Conservation (phyloP, 805 yeast species). For the Lachancea sp. region DNA sequence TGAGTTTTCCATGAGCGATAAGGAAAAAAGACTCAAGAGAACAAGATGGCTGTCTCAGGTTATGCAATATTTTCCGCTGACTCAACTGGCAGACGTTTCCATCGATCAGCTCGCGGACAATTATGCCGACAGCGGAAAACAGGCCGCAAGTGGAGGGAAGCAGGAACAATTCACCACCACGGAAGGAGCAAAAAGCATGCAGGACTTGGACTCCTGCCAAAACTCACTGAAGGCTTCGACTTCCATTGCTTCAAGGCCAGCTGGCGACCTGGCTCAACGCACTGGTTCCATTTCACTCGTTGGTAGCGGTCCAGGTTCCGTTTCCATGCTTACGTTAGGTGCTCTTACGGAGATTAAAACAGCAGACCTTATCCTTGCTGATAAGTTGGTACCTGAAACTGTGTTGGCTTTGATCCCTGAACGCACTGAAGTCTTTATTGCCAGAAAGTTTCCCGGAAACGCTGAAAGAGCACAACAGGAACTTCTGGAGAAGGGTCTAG, state of each 20-base stretch:
- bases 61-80: conserved; percentile 83
- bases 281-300: conserved; percentile 70
- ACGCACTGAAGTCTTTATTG: conserved; percentile 71
- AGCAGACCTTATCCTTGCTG: conserved; percentile 84
- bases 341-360: conserved; percentile 73
- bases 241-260: neutral
- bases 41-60: conserved; percentile 83
- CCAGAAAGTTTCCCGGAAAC: conserved; percentile 92
- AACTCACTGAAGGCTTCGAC: neutral
- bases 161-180: neutral
- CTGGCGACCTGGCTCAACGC: neutral
- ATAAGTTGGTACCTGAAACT: conserved; percentile 85
- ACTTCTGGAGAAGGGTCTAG: conserved; percentile 64
- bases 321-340: conserved; percentile 73
- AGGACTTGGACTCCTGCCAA: neutral
- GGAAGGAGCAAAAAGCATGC: neutral
- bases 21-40: conserved; percentile 49
- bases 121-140: neutral
- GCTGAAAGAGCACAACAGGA: conserved; percentile 92
- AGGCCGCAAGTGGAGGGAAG: neutral
- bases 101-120: conserved; percentile 34
- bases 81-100: conserved; percentile 52
- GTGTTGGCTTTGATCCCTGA: conserved; percentile 78
- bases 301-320: conserved; percentile 92
- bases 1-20: conserved; percentile 50